Base-by-base conservation (phyloP, 176 grass and related monocot genomes). In the Rhipidocladum racemiflorum region DNA sequence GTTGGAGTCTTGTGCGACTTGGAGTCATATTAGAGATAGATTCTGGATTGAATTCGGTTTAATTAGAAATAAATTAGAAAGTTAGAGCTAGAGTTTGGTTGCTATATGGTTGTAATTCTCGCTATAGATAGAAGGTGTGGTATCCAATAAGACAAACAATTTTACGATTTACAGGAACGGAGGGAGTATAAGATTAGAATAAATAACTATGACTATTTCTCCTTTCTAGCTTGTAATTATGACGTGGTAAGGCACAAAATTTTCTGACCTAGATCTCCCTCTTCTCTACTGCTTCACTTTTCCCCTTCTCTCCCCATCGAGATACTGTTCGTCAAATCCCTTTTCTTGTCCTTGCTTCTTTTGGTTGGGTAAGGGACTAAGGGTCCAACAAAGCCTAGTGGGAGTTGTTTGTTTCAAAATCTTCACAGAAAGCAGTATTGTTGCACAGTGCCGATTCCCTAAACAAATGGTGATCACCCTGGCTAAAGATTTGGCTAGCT, bases 321-420 rank as follows among this genome's bases (percentile, higher is more conserved):
- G 78, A 86, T 86, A 50, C 36, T 59, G 24, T 30, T 72, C 9
- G 14, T 72, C 65, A 57, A 81, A 86, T 82, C 88, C 23, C 45
- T 70, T 61, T 78, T 59, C 8, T 55, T 50, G 17, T 15, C 72
- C 55, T 40, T 78, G 67, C 79, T 72, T 44, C 42, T 38, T 86
- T 78, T 90, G 88, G 88, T 86, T 86, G 68, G 84, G 67, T 79
- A 86, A 79, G 81, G 63, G 61, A 51, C 66, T 79, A 86, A 79
- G 81, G 63, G 61, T 61, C 66, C 75, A 83, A 83, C 88, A 90
- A 83, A 61, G 75, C 39, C 49, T 87, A 90, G 79, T 90, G 84
- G 87, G 39, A 62, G 84, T 38, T 83, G 84, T 79, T 79, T 87
- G 88, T 74, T 86, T 75, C 25, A 30, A 75, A 74, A 61, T 61